Evolutionary conservation across 768 basidiomycete genomes (phyloP).

Genomic region (Suillus plorans): DNA sequence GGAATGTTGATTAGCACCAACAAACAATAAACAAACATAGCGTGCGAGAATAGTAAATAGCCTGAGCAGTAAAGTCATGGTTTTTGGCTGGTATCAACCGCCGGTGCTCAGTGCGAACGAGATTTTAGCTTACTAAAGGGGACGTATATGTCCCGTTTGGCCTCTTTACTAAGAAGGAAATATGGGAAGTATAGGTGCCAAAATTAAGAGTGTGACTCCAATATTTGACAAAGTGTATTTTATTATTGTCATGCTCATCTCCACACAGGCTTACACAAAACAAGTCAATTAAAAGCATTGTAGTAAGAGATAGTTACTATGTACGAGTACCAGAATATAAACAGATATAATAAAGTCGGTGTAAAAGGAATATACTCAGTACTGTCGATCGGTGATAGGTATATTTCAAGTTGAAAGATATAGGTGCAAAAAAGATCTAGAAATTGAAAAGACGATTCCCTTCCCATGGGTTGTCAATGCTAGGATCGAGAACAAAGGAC

Average conservation of each 20-base stretch:
- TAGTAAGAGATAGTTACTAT: too few relatives aligned
- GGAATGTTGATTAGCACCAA: background rate
- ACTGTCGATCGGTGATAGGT: background rate
- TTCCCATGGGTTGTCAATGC: background rate
- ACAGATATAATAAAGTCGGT: too few relatives aligned
- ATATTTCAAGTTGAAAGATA: background rate
- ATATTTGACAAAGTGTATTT: too few relatives aligned
- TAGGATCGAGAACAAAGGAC: background rate
- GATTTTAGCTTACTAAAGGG: background rate
- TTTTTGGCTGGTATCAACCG: background rate
- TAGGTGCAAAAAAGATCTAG: background rate
- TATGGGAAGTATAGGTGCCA: background rate
- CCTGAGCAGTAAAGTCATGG: too few relatives aligned
- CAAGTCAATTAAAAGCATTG: too few relatives aligned
- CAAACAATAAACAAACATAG: background rate
- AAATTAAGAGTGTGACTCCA: too few relatives aligned
- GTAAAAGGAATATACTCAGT: background rate
- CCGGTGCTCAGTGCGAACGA: background rate
- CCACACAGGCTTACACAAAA: too few relatives aligned
- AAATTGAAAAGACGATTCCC: background rate
- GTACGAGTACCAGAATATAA: too few relatives aligned
- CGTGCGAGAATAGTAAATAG: too few relatives aligned
- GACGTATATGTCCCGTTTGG: background rate
- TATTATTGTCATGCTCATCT: too few relatives aligned
- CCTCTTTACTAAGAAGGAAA: background rate